Evolutionary conservation across 805 yeast species (phyloP), one percentile per base, ranked within the genome.

Genomic region (Metschnikowia corniflorae): DNA sequence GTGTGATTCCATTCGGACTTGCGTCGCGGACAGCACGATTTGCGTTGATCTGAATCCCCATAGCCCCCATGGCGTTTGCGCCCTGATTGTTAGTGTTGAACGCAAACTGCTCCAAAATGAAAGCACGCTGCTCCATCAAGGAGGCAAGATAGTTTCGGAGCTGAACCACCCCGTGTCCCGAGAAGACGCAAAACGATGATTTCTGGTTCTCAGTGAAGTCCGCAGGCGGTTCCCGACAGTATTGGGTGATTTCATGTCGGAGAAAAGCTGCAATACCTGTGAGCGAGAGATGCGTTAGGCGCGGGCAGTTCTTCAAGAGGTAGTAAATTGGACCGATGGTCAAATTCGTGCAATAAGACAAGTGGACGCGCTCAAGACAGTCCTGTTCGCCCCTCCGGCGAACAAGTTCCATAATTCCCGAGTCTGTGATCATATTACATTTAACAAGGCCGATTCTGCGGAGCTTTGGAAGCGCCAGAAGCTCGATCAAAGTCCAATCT

Each of bases 201-300:
- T 81, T 81, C 59, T 93, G 98, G 51, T 82, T 82, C 38, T 81
- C 86, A 35, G 82, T 88, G 58, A 93, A 89, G 51, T 88, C 97
- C 9, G 84, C 78, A 4, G 98, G 97, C 2, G 97, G 93, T 7
- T 82, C 85, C 19, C 97, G 80, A 58, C 97, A 89, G 60, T 78
- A 89, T 46, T 77, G 79, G 0, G 91, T 83, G 32, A 91, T 78
- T 53, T 91, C 97, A 7, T 82, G 73, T 42, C 95, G 73, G 55
- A 91, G 71, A 63, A 93, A 91, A n/a, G 95, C 84, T 1, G 82
- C 70, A 17, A 91, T 88, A 0, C 97, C 98, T 0, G 97, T 93
- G 42, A 91, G 70, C 8, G 96, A 86, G 42, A 91, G 70, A 60
- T 91, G 98, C 1, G 96, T 88, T 39, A 91, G 68, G 46, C 80